A percentile compares a stretch with the other conserved stretches of the same genome.
Conservation (phyloP, 495 filamentous ascomycete species). For the Geopyxis carbonaria region DNA sequence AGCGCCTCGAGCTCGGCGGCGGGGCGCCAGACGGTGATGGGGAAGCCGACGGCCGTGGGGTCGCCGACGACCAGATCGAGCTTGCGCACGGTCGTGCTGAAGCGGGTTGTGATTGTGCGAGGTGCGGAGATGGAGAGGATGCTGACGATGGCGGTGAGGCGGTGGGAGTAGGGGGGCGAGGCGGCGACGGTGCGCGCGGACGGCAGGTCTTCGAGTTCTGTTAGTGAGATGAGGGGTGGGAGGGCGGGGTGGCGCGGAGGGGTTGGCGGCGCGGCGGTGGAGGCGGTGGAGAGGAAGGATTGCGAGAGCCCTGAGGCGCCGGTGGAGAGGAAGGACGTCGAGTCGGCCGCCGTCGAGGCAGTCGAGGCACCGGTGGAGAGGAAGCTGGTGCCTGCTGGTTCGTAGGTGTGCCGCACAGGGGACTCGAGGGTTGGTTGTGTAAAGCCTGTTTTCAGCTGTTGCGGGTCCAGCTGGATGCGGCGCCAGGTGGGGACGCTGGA, state of each 20-base stretch:
- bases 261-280: slow-evolving; percentile 2
- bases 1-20: slow-evolving; percentile 9
- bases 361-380: neutral
- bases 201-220: slow-evolving; percentile 53
- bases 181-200: slow-evolving; percentile 45
- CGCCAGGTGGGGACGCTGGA: slow-evolving; percentile 9
- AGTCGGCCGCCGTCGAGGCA: too few relatives aligned
- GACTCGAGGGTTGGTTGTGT: neutral
- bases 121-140: slow-evolving; percentile 53
- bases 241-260: slow-evolving; percentile 1
- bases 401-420: neutral
- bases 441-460: slow-evolving; percentile 4
- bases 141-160: slow-evolving; percentile 58
- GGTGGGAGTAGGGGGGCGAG: slow-evolving; percentile 63
- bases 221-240: slow-evolving; percentile 27
- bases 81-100: slow-evolving; percentile 20
- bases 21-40: slow-evolving; percentile 66
- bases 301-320: too few relatives aligned
- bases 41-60: slow-evolving; percentile 67
- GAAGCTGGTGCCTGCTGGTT: too few relatives aligned
- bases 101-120: slow-evolving; percentile 34
- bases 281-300: neutral
- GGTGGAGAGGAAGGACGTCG: slow-evolving; percentile 3
- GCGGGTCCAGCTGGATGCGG: neutral
- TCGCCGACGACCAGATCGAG: slow-evolving; percentile 61